Base-by-base conservation (phyloP, 2,329 filamentous ascomycete genomes). In the Aspergillus quadricinctus region DNA sequence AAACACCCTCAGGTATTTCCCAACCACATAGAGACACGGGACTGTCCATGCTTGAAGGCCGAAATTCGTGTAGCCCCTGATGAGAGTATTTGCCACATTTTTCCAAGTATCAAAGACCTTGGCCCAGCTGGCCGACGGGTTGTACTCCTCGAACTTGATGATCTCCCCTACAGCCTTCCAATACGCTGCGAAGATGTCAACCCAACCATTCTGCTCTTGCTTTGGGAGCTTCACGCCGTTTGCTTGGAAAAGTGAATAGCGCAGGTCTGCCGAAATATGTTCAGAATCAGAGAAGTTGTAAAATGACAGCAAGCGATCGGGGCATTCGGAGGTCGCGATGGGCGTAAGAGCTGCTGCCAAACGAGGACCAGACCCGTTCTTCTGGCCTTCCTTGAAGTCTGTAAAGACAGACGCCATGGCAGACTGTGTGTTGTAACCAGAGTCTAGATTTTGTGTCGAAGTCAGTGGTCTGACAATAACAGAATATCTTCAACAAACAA, bases 21-120 rank as follows among this genome's bases (percentile, higher is more conserved):
- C 92, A 25, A 88, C 87, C 52, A 89, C 83, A 69, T 97, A 97
- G 41, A 99, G 80, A 69, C 90, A 92, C 3, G 94, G 92, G 52
- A 99, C 86, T 0, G 92, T 94, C 93, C 94, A 99, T 31, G 91
- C 88, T 62, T 90, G 87, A 65, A 97, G 90, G 2, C 84, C 82
- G 54, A 81, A 80, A 62, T 83, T 88, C 37, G 86, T 88, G 71
- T 97, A 97, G 31, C 91, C 92, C 63, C 91, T 85, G 56, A 92
- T 87, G 41, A 97, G 79, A 49, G 81, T 79, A 60, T 88, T 89
- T 48, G 89, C 85, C 59, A 97, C 70, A 43, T 96, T 90, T 69
- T 90, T 95, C 92, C 94, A 97, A 10, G 86, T 78, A 59, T 92
- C 88, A 69, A 96, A 99, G 0, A 92, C 89, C 54, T 83, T 88